A percentile compares a stretch with the other conserved stretches of the same genome.
Evolutionary conservation across 2,329 filamentous ascomycete genomes (phyloP).

Genomic region (Talaromyces sp.): DNA sequence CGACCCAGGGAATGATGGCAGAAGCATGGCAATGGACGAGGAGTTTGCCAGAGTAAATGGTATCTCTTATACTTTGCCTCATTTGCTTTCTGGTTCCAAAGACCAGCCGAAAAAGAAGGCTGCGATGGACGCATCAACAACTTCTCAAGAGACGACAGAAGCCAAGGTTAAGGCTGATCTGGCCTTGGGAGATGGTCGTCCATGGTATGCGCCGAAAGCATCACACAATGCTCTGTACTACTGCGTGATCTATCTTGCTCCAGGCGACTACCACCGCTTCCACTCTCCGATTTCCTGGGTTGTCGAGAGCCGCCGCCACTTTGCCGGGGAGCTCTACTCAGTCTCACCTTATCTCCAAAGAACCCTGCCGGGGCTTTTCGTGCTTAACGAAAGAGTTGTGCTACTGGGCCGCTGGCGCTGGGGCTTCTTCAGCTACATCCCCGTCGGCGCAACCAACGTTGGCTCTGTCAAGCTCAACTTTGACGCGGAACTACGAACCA

Average conservation of each 20-base stretch:
- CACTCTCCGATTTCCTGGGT: slow-evolving; percentile 96
- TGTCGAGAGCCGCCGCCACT: slow-evolving; percentile 89
- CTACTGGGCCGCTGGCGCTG: slow-evolving; percentile 91
- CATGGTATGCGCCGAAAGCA: slow-evolving; percentile 65
- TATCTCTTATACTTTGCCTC: slow-evolving; percentile 88
- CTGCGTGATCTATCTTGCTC: slow-evolving; percentile 89
- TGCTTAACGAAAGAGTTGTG: slow-evolving; percentile 91
- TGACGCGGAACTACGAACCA: slow-evolving; percentile 86
- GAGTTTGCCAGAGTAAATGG: slow-evolving; percentile 94
- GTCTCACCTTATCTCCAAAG: slow-evolving; percentile 93
- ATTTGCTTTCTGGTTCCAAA: slow-evolving; percentile 67
- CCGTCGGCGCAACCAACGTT: slow-evolving; percentile 95
- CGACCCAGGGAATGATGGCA: slow-evolving; percentile 42
- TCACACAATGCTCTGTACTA: slow-evolving; percentile 76
- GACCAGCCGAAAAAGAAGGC: slow-evolving; percentile 44
- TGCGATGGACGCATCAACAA: slow-evolving; percentile 68
- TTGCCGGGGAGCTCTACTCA: slow-evolving; percentile 90
- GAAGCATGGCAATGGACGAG: slow-evolving; percentile 72
- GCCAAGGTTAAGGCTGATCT: slow-evolving; percentile 80
- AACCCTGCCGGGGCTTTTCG: slow-evolving; percentile 89
- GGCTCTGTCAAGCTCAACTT: slow-evolving; percentile 97
- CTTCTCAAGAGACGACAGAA: slow-evolving; percentile 65
- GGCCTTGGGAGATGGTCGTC: slow-evolving; percentile 57
- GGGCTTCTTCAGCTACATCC: slow-evolving; percentile 95
- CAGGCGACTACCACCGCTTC: slow-evolving; percentile 97